A percentile compares a stretch with the other conserved stretches of the same genome.
These are phyloP conservation scores for Elongisporangium prolatum DNA, from an alignment of 352 stramenopile genomes.

Conservation along the genomic window DNA sequence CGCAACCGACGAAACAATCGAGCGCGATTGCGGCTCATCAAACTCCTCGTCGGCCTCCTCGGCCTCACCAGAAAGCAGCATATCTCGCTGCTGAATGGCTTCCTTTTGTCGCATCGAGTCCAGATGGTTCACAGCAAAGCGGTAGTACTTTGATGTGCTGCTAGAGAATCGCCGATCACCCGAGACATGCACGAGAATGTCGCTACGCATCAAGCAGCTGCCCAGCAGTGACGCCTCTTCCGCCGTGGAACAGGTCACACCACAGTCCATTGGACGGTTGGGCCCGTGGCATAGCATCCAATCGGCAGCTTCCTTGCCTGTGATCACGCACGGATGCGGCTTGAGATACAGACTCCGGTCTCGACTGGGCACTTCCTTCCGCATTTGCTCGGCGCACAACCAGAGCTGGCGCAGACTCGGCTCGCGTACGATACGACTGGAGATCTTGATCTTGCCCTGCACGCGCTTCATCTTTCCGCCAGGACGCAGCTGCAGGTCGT, in stretches of 20 bases:
- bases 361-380: slow-evolving; percentile 54
- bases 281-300: slow-evolving; percentile 85
- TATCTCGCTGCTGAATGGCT: slow-evolving; percentile 40
- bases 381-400: slow-evolving; percentile 81
- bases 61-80: slow-evolving; percentile 68
- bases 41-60: slow-evolving; percentile 75
- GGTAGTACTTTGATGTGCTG: slow-evolving; percentile 86
- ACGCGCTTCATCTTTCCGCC: slow-evolving; percentile 85
- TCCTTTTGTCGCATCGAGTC: slow-evolving; percentile 47
- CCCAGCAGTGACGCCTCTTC: slow-evolving; percentile 80
- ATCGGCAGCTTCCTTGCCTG: slow-evolving; percentile 71
- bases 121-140: slow-evolving; percentile 78
- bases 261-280: slow-evolving; percentile 82
- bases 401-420: slow-evolving; percentile 82
- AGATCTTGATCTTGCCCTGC: slow-evolving; percentile 78
- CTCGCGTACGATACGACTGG: slow-evolving; percentile 80
- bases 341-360: slow-evolving; percentile 86
- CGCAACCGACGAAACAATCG: slow-evolving; percentile 52
- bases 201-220: slow-evolving; percentile 59
- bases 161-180: slow-evolving; percentile 70
- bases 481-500: slow-evolving; percentile 76
- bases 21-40: slow-evolving; percentile 51
- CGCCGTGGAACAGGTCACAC: slow-evolving; percentile 77
- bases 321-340: slow-evolving; percentile 71
- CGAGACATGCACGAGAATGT: slow-evolving; percentile 69